Conservation (phyloP, 2,329 filamentous ascomycete genomes). For the Aspergillus nomiae region DNA sequence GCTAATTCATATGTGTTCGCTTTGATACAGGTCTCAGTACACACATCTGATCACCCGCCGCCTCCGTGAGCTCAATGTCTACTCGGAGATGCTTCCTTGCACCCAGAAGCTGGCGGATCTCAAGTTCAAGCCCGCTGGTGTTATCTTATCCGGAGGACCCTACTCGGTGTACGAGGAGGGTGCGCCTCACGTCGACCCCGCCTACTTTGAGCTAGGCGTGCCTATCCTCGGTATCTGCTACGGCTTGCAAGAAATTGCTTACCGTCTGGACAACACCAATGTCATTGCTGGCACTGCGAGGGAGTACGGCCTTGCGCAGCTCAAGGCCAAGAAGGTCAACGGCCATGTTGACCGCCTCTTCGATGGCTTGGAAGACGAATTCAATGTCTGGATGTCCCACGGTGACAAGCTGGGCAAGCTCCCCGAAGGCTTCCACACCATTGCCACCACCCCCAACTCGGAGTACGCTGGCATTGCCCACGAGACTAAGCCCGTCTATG, state of each 20-base stretch:
- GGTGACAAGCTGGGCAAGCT: constrained; percentile 79
- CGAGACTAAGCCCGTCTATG: constrained; percentile 67
- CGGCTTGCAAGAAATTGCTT: constrained; percentile 71
- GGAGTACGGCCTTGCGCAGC: constrained; percentile 71
- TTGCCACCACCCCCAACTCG: constrained; percentile 76
- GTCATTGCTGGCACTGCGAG: constrained; percentile 68
- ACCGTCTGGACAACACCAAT: constrained; percentile 64
- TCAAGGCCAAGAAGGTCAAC: constrained; percentile 61
- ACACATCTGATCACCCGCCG: constrained; percentile 71
- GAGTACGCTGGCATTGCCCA: constrained; percentile 72
- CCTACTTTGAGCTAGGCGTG: constrained; percentile 74
- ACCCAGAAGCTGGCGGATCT: constrained; percentile 79
- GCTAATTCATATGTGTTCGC: constrained; percentile 14
- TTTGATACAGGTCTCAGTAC: constrained; percentile 57
- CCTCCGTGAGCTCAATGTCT: constrained; percentile 77
- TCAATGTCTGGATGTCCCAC: constrained; percentile 85
- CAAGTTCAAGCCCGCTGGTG: constrained; percentile 76
- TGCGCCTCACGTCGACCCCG: constrained; percentile 78
- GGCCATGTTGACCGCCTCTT: constrained; percentile 77
- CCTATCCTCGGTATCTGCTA: constrained; percentile 65
- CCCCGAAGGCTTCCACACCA: constrained; percentile 70
- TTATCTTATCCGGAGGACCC: constrained; percentile 56
- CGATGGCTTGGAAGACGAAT: constrained; percentile 68
- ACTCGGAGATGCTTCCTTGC: constrained; percentile 84
- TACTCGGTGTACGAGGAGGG: constrained; percentile 80